Base-by-base conservation (phyloP, 495 filamentous ascomycete genomes). In the Aspergillus asperescens region DNA sequence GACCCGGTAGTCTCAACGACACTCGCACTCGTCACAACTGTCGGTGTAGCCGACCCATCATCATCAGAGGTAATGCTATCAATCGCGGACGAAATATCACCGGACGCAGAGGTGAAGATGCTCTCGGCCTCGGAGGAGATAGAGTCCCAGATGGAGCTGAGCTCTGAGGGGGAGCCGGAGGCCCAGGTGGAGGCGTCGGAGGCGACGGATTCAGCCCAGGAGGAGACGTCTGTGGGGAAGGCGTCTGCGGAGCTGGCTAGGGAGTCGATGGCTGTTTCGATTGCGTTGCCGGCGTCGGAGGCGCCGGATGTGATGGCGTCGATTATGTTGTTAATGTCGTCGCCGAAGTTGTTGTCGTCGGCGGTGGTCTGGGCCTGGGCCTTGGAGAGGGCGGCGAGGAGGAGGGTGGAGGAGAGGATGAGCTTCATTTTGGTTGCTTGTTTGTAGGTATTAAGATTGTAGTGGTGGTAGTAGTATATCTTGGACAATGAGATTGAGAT, bases 81-180 rank as follows among this genome's bases (percentile, higher is more conserved):
- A 15, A 62, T 48, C 8, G 56, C 58, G 4, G 56, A 58, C n/a
- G 55, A 40, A 15, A 48, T 47, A 13, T 56, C 63, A 16, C 7
- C 19, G 13, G 28, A 38, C 3, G 28, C 28, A 2, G 40, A 25
- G 52, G 63, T 41, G 54, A 55, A 62, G 16, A 61, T 52, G 12
- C 60, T 60, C 22, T 57, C 52, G 16, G 45, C 48, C n/a, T 58
- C 50, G 39, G 43, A 58, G 48, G 48, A 42, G 35, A 50, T 49
- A 3, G 41, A 47, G 16, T 24, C 5, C 54, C 52, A 13, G 61
- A 63, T 19, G 46, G 57, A 7, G 46, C 62, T 52, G 35, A 48
- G 25, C 27, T 54, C 46, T 1, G 46, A 28, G 4, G 46, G 24
- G 25, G 27, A 51, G 16, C 18, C 40, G 15, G 47, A 38, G 10